A percentile compares a stretch with the other conserved stretches of the same genome.
These are phyloP conservation scores for Aspergillus latus DNA, from an alignment of 2,329 filamentous ascomycete genomes.

Conservation along the genomic window DNA sequence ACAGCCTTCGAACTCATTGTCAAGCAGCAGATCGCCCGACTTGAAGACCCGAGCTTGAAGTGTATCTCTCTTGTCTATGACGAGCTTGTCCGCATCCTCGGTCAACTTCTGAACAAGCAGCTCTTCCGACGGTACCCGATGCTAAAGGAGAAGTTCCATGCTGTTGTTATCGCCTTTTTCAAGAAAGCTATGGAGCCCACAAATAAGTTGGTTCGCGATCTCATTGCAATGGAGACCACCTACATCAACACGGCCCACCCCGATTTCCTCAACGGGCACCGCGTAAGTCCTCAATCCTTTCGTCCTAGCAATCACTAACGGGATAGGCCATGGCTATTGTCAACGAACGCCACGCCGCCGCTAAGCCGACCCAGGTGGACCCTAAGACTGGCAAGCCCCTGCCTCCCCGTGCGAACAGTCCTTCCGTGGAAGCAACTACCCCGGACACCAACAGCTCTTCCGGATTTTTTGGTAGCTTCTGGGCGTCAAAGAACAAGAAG, in stretches of 20 bases:
- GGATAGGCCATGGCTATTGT: conserved; percentile 89
- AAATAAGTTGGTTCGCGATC: conserved; percentile 91
- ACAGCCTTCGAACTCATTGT: conserved; percentile 98
- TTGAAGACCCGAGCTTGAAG: conserved; percentile 95
- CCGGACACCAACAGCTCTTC: conserved; percentile 58
- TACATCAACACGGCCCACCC: conserved; percentile 99
- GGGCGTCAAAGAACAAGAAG: conserved; percentile 99
- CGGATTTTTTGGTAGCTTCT: conserved; percentile 98
- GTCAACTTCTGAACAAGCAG: conserved; percentile 82
- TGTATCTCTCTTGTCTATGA: conserved; percentile 97
- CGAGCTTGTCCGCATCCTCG: conserved; percentile 91
- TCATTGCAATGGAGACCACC: conserved; percentile 92
- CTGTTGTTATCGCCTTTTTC: conserved; percentile 89
- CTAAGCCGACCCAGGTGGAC: conserved; percentile 90
- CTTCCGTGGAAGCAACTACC: conserved; percentile 57
- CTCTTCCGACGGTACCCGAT: conserved; percentile 90
- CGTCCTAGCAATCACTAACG: conserved; percentile 18
- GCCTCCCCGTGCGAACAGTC: conserved; percentile 73
- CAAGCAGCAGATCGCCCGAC: conserved; percentile 94
- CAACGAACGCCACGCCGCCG: conserved; percentile 80
- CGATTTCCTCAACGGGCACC: conserved; percentile 94
- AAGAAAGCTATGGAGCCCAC: conserved; percentile 98
- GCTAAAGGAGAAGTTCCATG: conserved; percentile 95
- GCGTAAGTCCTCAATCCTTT: conserved; percentile 52
- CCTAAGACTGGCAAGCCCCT: conserved; percentile 98